phyloP scores from a whole-genome alignment of 441 rosid species.

The Omphalea diandra region DNA sequence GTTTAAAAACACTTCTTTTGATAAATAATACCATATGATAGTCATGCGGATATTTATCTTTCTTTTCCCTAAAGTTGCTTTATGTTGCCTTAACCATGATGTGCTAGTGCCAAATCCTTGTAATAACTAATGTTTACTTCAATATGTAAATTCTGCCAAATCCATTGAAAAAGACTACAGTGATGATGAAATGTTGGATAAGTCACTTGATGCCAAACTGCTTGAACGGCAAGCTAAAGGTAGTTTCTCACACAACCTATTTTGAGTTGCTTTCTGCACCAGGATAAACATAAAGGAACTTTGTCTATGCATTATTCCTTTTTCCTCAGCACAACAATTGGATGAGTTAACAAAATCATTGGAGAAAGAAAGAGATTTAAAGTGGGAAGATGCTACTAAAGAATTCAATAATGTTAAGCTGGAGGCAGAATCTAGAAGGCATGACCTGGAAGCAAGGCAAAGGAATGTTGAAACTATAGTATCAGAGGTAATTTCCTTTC shows the following conservation, averaged over 20 bases:
- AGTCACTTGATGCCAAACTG: constrained; percentile 71
- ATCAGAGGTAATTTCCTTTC: constrained; percentile 45
- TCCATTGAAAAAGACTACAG: constrained; percentile 72
- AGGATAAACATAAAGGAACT: constrained; percentile 1
- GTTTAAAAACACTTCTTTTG: background rate
- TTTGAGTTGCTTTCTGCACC: constrained; percentile 10
- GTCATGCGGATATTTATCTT: background rate
- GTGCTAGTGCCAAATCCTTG: background rate
- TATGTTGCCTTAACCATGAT: background rate
- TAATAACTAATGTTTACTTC: constrained; percentile 15
- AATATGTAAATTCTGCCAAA: constrained; percentile 72
- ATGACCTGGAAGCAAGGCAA: constrained; percentile 66
- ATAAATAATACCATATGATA: background rate
- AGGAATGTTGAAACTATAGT: constrained; percentile 63
- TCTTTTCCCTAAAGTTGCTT: background rate
- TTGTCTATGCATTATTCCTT: constrained; percentile 1
- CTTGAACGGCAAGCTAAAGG: constrained; percentile 71
- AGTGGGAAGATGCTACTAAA: constrained; percentile 49
- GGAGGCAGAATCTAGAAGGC: constrained; percentile 61
- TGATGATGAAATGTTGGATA: constrained; percentile 58
- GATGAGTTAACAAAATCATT: constrained; percentile 45
- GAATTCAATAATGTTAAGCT: constrained; percentile 44
- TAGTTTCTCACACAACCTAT: constrained; percentile 27
- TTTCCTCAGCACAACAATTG: constrained; percentile 56
- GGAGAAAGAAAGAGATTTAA: constrained; percentile 59